These are phyloP conservation scores for Aureobasidium sp. DNA, from an alignment of 2,329 filamentous ascomycete genomes.

Conservation along the genomic window DNA sequence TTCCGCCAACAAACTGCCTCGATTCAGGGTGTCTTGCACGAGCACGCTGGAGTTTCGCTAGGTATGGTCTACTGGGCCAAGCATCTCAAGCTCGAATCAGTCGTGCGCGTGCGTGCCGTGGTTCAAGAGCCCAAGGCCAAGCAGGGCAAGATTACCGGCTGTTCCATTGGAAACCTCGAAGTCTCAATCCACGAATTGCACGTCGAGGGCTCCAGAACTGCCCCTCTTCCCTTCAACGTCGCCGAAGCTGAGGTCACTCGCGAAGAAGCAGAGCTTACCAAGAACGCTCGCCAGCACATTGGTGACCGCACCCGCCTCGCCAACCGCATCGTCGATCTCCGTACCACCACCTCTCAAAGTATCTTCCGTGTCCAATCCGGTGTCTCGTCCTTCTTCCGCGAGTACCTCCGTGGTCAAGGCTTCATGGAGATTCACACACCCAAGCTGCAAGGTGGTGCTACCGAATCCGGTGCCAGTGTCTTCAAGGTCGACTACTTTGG, in stretches of 20 bases:
- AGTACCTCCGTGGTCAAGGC: conserved; percentile 60
- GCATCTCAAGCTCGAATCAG: conserved; percentile 66
- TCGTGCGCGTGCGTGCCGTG: conserved; percentile 67
- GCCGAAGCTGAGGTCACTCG: conserved; percentile 59
- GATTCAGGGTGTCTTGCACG: conserved; percentile 71
- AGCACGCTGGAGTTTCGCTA: conserved; percentile 53
- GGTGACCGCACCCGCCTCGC: conserved; percentile 62
- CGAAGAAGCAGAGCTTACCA: conserved; percentile 48
- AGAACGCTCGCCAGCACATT: conserved; percentile 51
- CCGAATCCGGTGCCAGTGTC: conserved; percentile 83
- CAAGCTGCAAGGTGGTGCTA: conserved; percentile 81
- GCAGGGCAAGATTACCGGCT: conserved; percentile 61
- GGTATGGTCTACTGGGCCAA: conserved; percentile 84
- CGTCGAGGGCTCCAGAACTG: conserved; percentile 51
- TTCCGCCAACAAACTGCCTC: conserved; percentile 77
- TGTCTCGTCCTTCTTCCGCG: conserved; percentile 71
- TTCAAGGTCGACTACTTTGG: conserved; percentile 92
- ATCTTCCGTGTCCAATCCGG: conserved; percentile 82
- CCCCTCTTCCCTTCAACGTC: conserved; percentile 59
- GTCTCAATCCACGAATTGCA: conserved; percentile 60
- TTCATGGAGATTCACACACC: conserved; percentile 94
- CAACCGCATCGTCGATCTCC: conserved; percentile 74
- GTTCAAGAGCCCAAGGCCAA: conserved; percentile 61
- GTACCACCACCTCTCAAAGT: conserved; percentile 77
- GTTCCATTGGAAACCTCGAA: conserved; percentile 67